A percentile compares a stretch with the other conserved stretches of the same genome.
phyloP scores from a whole-genome alignment of 1,284 basidiomycete genomes.

The Boletus semigastroideus region DNA sequence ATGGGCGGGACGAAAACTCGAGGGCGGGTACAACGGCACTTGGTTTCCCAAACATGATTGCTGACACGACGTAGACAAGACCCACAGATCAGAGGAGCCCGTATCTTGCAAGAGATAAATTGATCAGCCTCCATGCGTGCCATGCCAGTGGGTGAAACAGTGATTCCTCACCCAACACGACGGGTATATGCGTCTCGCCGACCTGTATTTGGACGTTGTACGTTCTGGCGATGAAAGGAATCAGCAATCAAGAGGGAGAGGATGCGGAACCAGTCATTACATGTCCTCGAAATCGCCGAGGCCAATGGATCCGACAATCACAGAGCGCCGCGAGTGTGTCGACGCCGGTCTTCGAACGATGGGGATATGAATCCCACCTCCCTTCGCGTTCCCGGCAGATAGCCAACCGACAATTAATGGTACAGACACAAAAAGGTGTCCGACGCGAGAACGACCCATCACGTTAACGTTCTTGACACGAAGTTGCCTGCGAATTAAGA shows the following conservation, averaged over 20 bases:
- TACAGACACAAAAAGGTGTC: conserved; percentile 8
- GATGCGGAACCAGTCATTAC: conserved; percentile 33
- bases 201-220: conserved; percentile 48
- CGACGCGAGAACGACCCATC: conserved; percentile 13
- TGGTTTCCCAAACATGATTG: conserved; percentile 27
- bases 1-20: conserved; percentile 39
- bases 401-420: conserved; percentile 6
- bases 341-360: conserved; percentile 12
- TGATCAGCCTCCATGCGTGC: not conserved
- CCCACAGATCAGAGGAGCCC: conserved; percentile 59
- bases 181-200: conserved; percentile 39
- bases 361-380: conserved; percentile 26
- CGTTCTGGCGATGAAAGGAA: conserved; percentile 32
- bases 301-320: conserved; percentile 23
- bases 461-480: conserved; percentile 2
- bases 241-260: conserved; percentile 4
- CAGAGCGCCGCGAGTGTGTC: conserved; percentile 13
- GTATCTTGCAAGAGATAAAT: conserved; percentile 40
- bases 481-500: not conserved
- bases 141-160: not conserved
- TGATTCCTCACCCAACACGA: conserved; percentile 43
- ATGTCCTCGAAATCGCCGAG: conserved; percentile 46
- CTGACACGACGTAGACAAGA: conserved; percentile 48
- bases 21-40: conserved; percentile 40
- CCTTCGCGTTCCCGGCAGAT: not conserved